Evolutionary conservation across 345 rosid genomes (phyloP).

Genomic region (Melaleuca quinquenervia): DNA sequence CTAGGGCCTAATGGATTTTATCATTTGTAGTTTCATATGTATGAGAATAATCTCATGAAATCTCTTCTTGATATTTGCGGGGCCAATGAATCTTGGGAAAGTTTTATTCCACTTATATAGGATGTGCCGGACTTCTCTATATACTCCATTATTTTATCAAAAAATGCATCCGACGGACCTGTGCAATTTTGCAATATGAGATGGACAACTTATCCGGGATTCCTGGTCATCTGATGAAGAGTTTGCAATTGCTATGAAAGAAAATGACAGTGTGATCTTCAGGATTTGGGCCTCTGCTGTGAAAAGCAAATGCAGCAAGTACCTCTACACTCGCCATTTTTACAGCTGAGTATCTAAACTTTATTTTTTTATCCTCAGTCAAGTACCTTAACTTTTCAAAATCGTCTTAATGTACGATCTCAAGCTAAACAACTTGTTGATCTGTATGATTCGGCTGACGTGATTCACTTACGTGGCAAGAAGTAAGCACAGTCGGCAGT

Average conservation of each 20-base stretch:
- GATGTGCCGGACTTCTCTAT: background rate
- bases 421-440: too few relatives aligned
- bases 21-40: background rate
- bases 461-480: background rate
- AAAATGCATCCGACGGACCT: background rate
- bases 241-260: background rate
- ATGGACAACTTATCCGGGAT: background rate
- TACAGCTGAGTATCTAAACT: background rate
- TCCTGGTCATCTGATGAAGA: background rate
- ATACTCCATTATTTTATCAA: too few relatives aligned
- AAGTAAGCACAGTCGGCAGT: background rate
- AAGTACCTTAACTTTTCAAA: background rate
- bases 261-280: background rate
- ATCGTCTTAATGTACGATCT: background rate
- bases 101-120: background rate
- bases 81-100: background rate
- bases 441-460: background rate
- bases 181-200: background rate
- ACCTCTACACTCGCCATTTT: background rate
- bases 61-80: background rate
- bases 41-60: background rate
- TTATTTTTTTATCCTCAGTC: too few relatives aligned
- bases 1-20: background rate
- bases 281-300: background rate
- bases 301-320: background rate